Percentiles rank a stretch among this genome's conserved stretches.
These are phyloP conservation scores for Poteriospumella lacustris DNA, from an alignment of 108 stramenopile genomes.

Conservation along the genomic window DNA sequence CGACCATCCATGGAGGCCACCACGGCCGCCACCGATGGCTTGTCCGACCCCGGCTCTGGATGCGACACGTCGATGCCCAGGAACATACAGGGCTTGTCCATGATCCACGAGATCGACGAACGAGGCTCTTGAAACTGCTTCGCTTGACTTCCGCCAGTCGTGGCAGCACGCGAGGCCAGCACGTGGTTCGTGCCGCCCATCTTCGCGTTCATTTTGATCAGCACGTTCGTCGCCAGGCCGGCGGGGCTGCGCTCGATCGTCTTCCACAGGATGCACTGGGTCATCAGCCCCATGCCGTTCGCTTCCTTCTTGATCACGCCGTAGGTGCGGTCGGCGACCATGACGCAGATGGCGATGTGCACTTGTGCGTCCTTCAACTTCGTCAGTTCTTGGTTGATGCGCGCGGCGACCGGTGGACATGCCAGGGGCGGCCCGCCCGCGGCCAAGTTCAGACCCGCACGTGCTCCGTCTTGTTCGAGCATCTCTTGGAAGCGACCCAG, in stretches of 20 bases:
- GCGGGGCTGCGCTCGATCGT: not conserved
- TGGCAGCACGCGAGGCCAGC: not conserved
- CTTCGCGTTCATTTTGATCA: conserved; percentile 27
- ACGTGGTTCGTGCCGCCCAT: conserved; percentile 14
- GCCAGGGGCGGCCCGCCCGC: not conserved
- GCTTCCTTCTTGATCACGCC: not conserved
- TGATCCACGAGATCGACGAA: conserved; percentile 14
- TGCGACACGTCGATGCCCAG: conserved; percentile 24
- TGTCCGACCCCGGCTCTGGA: conserved; percentile 1
- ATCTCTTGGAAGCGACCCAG: not conserved
- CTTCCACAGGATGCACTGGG: conserved; percentile 27
- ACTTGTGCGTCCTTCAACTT: not conserved
- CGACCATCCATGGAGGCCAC: conserved; percentile 24
- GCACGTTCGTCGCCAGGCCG: conserved; percentile 3
- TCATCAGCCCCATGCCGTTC: conserved; percentile 3
- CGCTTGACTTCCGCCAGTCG: not conserved
- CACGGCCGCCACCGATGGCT: conserved; percentile 3
- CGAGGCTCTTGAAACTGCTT: conserved; percentile 13
- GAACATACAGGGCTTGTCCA: conserved; percentile 22
- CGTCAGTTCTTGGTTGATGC: not conserved
- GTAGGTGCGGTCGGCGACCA: not conserved
- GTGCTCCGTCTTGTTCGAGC: not conserved
- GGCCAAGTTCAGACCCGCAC: not conserved
- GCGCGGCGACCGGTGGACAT: not conserved
- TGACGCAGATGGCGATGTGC: not conserved